These are phyloP conservation scores for Aegilops tauschii DNA, from an alignment of 176 grass and related monocot species.

Conservation along the genomic window DNA sequence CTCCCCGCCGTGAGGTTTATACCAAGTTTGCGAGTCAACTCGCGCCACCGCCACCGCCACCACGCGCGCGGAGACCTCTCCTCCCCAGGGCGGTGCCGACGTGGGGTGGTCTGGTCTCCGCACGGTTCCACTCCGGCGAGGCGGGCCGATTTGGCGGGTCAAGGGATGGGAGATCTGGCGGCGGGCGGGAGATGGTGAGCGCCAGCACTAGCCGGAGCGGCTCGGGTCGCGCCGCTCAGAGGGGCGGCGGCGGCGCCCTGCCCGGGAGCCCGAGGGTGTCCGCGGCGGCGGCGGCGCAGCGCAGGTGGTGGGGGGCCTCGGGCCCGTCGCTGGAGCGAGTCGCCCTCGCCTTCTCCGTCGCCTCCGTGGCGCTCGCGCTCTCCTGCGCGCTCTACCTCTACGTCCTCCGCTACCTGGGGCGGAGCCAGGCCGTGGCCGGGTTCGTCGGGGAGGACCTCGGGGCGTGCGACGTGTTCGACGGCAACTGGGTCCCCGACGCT, in stretches of 20 bases:
- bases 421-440: constrained; percentile 20
- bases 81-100: too few relatives aligned
- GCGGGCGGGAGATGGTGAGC: constrained; percentile 48
- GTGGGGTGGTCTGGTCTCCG: neutral
- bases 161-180: constrained; percentile 44
- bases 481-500: constrained; percentile 60
- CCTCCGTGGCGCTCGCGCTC: constrained; percentile 51
- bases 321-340: constrained; percentile 40
- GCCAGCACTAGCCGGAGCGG: constrained; percentile 34
- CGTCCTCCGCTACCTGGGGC: constrained; percentile 51
- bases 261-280: constrained; percentile 59
- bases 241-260: constrained; percentile 21
- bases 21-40: neutral
- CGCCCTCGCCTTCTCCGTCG: constrained; percentile 43
- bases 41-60: neutral
- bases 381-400: constrained; percentile 69
- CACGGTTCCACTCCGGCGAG: neutral
- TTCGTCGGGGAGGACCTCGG: constrained; percentile 25
- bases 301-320: constrained; percentile 49
- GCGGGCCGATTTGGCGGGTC: constrained; percentile 30
- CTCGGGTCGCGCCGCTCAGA: constrained; percentile 36
- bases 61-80: constrained; percentile 1
- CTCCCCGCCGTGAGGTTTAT: constrained; percentile 16
- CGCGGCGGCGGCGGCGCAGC: constrained; percentile 19
- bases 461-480: constrained; percentile 80